These are phyloP conservation scores for Talaromyces funiculosus DNA, from an alignment of 2,329 filamentous ascomycete species.

Conservation along the genomic window DNA sequence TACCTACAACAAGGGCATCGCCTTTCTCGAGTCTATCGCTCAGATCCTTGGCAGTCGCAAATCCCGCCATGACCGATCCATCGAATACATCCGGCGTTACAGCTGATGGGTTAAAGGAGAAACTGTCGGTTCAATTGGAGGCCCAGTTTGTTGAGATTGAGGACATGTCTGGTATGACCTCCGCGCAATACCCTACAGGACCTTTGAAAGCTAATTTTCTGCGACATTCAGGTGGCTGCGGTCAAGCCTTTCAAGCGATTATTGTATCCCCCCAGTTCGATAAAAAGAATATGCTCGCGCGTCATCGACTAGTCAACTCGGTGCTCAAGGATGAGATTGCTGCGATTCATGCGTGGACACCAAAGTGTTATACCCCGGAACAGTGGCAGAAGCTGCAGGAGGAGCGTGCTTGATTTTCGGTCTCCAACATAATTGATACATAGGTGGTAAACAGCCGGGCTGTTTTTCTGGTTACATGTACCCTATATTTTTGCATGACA, in stretches of 20 bases:
- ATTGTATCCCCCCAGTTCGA: conserved; percentile 66
- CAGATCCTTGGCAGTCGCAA: conserved; percentile 28
- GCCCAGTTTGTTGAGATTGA: conserved; percentile 80
- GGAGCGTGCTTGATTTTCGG: conserved; percentile 18
- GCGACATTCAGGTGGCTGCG: conserved; percentile 55
- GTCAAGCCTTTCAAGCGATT: conserved; percentile 64
- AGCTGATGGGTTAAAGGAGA: conserved; percentile 62
- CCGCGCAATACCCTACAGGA: neutral
- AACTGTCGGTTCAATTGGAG: conserved; percentile 63
- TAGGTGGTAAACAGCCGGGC: neutral
- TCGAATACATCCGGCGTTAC: conserved; percentile 61
- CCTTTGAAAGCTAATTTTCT: neutral
- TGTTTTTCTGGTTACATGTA: conserved; percentile 10
- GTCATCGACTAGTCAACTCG: conserved; percentile 79
- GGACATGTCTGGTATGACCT: conserved; percentile 73
- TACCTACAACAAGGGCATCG: conserved; percentile 13
- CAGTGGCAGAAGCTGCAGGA: conserved; percentile 71
- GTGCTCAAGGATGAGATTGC: conserved; percentile 82
- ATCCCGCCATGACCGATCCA: conserved; percentile 39
- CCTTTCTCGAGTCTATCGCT: conserved; percentile 31
- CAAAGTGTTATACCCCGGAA: conserved; percentile 85
- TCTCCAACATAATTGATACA: neutral
- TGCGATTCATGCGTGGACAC: conserved; percentile 89
- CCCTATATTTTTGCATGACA: neutral
- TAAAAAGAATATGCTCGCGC: conserved; percentile 70